A percentile compares a stretch with the other conserved stretches of the same genome.
phyloP scores from a whole-genome alignment of 2,329 filamentous ascomycete genomes.

The Exophiala mesophila region DNA sequence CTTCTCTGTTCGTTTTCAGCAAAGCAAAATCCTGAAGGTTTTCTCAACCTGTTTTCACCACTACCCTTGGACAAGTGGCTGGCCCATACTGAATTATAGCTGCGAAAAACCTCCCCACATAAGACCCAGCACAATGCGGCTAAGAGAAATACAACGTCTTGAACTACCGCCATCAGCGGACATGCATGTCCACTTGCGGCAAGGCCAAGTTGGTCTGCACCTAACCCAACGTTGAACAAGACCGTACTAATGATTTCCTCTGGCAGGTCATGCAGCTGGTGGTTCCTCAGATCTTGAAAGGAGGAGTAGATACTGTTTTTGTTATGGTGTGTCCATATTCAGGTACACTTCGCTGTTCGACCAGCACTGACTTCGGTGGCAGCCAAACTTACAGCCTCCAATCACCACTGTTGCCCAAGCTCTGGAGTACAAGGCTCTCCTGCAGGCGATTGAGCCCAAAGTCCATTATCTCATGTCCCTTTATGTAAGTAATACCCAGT shows the following conservation, averaged over 20 bases:
- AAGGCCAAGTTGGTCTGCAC: constrained; percentile 50
- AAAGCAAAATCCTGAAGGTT: too few relatives aligned
- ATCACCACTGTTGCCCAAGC: constrained; percentile 59
- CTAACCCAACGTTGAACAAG: too few relatives aligned
- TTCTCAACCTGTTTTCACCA: too few relatives aligned
- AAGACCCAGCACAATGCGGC: background rate
- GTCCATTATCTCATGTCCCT: constrained; percentile 60
- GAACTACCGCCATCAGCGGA: constrained; percentile 23
- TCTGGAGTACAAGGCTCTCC: constrained; percentile 63
- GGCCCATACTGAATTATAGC: too few relatives aligned
- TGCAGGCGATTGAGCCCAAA: constrained; percentile 24
- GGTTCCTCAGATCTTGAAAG: constrained; percentile 48
- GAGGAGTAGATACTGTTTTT: constrained; percentile 61
- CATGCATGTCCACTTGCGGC: constrained; percentile 46
- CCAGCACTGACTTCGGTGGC: too few relatives aligned
- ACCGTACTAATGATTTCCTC: too few relatives aligned
- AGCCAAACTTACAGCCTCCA: constrained; percentile 63
- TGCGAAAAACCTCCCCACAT: too few relatives aligned
- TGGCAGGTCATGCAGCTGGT: constrained; percentile 52
- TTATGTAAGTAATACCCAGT: too few relatives aligned
- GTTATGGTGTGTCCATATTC: constrained; percentile 42
- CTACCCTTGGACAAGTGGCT: too few relatives aligned
- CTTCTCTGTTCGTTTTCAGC: too few relatives aligned
- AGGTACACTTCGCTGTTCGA: constrained; percentile 13
- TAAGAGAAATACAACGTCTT: constrained; percentile 17